Evolutionary conservation across 495 filamentous ascomycete species (phyloP).

Genomic region (Annulohypoxylon bovei): DNA sequence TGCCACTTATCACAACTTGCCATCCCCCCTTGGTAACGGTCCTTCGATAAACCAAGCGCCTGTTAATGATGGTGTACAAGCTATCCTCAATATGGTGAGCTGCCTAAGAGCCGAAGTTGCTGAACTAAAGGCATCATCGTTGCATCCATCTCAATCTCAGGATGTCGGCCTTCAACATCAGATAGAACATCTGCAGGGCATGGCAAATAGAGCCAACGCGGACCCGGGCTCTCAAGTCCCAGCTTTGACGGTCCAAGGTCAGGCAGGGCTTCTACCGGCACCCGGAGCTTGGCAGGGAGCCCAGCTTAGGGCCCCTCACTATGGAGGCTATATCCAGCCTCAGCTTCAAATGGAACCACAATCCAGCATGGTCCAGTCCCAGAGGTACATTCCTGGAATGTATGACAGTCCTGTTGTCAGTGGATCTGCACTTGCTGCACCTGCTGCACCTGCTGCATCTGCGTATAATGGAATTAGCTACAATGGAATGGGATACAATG

Average conservation of each 20-base stretch:
- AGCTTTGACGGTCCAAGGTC: background rate
- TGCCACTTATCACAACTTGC: background rate
- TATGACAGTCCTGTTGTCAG: background rate
- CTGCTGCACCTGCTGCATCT: too few species aligned
- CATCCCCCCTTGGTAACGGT: background rate
- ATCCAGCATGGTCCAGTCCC: background rate
- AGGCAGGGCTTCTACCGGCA: background rate
- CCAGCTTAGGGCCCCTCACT: background rate
- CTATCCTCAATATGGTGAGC: background rate
- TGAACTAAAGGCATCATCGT: constrained; percentile 1
- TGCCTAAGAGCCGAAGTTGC: constrained; percentile 1
- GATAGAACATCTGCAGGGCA: background rate
- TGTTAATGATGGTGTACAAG: background rate
- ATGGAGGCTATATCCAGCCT: background rate
- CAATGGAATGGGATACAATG: background rate
- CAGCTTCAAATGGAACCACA: background rate
- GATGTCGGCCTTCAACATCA: background rate
- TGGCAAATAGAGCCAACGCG: background rate
- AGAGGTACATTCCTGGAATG: background rate
- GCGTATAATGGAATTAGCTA: background rate
- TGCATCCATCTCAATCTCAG: background rate
- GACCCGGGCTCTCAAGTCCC: too few species aligned
- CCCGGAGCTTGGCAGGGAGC: background rate
- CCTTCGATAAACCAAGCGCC: background rate
- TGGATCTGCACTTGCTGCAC: background rate